Conservation (phyloP, 1,139 yeast species). For the Diutina sp. region DNA sequence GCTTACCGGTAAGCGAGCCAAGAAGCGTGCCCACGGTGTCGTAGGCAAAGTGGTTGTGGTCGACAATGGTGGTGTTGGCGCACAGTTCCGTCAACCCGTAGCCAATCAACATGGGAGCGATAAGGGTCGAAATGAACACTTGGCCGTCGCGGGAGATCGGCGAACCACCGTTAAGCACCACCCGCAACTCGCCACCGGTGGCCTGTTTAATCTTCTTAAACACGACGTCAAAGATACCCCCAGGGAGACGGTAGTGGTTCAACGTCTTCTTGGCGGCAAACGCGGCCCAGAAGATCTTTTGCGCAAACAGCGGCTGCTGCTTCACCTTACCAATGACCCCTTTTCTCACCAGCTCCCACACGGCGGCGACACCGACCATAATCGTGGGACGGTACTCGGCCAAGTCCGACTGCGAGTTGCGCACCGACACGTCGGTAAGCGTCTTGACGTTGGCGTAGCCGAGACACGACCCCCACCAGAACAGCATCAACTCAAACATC, state of each 20-base stretch:
- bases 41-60: conserved; percentile 50
- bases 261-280: conserved; percentile 58
- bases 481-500: conserved; percentile 64
- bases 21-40: conserved; percentile 77
- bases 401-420: conserved; percentile 82
- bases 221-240: conserved; percentile 46
- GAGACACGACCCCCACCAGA: conserved; percentile 83
- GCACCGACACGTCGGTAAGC: conserved; percentile 67
- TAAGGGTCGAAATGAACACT: conserved; percentile 56
- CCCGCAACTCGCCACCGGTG: conserved; percentile 80
- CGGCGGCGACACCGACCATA: conserved; percentile 98
- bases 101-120: conserved; percentile 88
- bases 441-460: conserved; percentile 96
- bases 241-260: conserved; percentile 57
- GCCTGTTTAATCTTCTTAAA: conserved; percentile 88
- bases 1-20: conserved; percentile 76
- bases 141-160: conserved; percentile 85
- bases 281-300: conserved; percentile 85
- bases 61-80: conserved; percentile 71
- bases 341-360: conserved; percentile 93
- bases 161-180: conserved; percentile 86
- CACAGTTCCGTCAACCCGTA: conserved; percentile 96
- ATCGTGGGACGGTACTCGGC: conserved; percentile 79
- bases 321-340: conserved; percentile 73
- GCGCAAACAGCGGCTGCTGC: conserved; percentile 53